A percentile compares a stretch with the other conserved stretches of the same genome.
These are phyloP conservation scores for Lactarius vividus DNA, from an alignment of 768 basidiomycete genomes.

Conservation along the genomic window DNA sequence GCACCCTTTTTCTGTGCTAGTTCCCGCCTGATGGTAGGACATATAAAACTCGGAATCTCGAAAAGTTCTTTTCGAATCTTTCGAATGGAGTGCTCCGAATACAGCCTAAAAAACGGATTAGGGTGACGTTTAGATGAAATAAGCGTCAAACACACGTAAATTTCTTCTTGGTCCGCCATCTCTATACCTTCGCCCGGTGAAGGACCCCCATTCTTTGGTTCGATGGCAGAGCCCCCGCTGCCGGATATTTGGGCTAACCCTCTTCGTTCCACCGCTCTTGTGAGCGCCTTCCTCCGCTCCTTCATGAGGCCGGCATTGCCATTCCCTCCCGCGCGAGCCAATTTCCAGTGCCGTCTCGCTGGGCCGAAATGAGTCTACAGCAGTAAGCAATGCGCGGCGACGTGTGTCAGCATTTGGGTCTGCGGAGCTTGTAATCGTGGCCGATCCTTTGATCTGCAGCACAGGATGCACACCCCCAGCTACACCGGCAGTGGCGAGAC, in stretches of 20 bases:
- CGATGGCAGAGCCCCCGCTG: constrained; percentile 35
- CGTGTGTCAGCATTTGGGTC: constrained; percentile 53
- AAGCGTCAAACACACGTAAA: constrained; percentile 63
- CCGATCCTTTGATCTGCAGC: constrained; percentile 39
- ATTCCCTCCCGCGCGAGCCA: constrained; percentile 62
- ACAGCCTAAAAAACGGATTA: constrained; percentile 37
- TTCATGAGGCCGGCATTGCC: constrained; percentile 78
- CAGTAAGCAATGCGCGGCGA: constrained; percentile 62
- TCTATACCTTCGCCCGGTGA: constrained; percentile 41
- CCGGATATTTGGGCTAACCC: constrained; percentile 36
- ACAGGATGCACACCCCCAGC: constrained; percentile 64
- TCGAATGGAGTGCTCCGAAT: constrained; percentile 29
- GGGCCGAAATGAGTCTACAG: constrained; percentile 82
- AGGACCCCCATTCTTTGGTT: constrained; percentile 37
- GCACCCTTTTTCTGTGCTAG: constrained; percentile 88
- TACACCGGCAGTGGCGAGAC: constrained; percentile 60
- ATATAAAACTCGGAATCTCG: constrained; percentile 88
- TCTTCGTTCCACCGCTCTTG: constrained; percentile 56
- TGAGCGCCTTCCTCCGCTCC: constrained; percentile 74
- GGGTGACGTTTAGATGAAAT: constrained; percentile 52
- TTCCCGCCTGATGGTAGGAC: constrained; percentile 87
- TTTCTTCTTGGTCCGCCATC: constrained; percentile 78
- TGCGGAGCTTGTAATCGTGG: constrained; percentile 36
- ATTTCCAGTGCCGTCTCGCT: constrained; percentile 90
- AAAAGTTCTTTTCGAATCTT: constrained; percentile 46